phyloP scores from a whole-genome alignment of 495 filamentous ascomycete genomes.

The Monascus purpureus region DNA sequence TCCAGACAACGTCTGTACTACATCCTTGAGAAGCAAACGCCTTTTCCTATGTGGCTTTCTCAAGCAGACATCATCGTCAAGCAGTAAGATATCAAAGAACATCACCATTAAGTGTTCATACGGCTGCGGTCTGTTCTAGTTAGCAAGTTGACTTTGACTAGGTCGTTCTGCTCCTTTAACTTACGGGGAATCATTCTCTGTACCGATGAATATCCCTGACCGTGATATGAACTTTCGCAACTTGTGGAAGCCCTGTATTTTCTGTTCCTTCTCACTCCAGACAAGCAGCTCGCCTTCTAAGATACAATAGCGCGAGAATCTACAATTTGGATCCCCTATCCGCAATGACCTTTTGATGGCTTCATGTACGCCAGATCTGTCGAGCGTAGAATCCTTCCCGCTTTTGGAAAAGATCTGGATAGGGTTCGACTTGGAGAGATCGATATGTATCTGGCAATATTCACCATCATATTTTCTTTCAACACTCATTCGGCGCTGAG shows the following conservation, averaged over 20 bases:
- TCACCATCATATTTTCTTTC: slow-evolving; percentile 82
- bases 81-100: slow-evolving; percentile 63
- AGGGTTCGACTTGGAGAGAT: slow-evolving; percentile 40
- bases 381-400: slow-evolving; percentile 71
- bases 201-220: slow-evolving; percentile 57
- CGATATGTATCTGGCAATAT: slow-evolving; percentile 77
- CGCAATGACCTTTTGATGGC: slow-evolving; percentile 38
- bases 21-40: slow-evolving; percentile 39
- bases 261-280: slow-evolving; percentile 47
- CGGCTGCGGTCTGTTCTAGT: slow-evolving; percentile 36
- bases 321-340: slow-evolving; percentile 41
- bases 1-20: slow-evolving; percentile 43
- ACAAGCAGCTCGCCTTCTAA: slow-evolving; percentile 74
- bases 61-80: slow-evolving; percentile 55
- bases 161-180: slow-evolving; percentile 7
- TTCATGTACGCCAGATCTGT: slow-evolving; percentile 46
- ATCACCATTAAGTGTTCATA: slow-evolving; percentile 75
- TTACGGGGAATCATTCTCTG: slow-evolving; percentile 54
- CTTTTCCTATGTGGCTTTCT: slow-evolving; percentile 45
- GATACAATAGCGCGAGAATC: slow-evolving; percentile 49
- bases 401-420: slow-evolving; percentile 85
- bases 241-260: slow-evolving; percentile 60
- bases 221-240: slow-evolving; percentile 66
- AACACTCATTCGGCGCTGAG: slow-evolving; percentile 47
- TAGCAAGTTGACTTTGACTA: slow-evolving; percentile 1